Percentiles rank a stretch among this genome's conserved stretches.
These are phyloP conservation scores for Aurantiochytrium sp. DNA, from an alignment of 108 stramenopile species.

Conservation along the genomic window DNA sequence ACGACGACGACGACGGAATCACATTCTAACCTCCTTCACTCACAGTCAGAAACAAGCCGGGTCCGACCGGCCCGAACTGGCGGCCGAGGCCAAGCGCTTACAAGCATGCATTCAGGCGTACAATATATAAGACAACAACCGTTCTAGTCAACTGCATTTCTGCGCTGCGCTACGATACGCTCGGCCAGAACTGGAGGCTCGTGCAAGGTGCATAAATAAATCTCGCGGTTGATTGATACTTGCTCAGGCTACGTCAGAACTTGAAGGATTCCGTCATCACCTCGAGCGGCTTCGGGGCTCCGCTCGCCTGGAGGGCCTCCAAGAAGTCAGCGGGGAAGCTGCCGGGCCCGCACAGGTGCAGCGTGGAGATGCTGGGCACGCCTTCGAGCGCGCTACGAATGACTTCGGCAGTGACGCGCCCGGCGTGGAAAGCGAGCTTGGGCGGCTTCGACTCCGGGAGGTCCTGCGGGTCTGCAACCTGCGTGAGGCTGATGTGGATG, in stretches of 20 bases:
- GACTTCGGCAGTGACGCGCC: background rate
- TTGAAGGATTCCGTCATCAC: background rate
- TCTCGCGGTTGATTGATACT: too few species aligned
- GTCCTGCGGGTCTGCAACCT: background rate
- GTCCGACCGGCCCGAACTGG: too few species aligned
- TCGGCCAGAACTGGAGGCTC: too few species aligned
- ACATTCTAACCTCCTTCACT: background rate
- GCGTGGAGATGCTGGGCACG: background rate
- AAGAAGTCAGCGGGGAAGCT: background rate
- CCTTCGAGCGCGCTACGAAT: background rate
- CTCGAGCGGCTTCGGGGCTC: background rate
- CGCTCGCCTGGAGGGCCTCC: background rate
- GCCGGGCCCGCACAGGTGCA: background rate
- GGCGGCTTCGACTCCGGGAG: background rate
- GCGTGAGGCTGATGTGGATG: background rate
- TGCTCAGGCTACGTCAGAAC: too few species aligned
- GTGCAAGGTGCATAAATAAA: too few species aligned
- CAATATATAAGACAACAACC: too few species aligned
- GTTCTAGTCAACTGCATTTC: too few species aligned
- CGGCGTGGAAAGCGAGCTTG: background rate
- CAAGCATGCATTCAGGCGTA: too few species aligned
- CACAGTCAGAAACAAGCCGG: too few species aligned
- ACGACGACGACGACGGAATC: slow-evolving; percentile 11
- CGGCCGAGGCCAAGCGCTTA: too few species aligned
- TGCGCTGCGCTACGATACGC: too few species aligned